Evolutionary conservation across 345 rosid genomes (phyloP).

Genomic region (Carallia brachiata): DNA sequence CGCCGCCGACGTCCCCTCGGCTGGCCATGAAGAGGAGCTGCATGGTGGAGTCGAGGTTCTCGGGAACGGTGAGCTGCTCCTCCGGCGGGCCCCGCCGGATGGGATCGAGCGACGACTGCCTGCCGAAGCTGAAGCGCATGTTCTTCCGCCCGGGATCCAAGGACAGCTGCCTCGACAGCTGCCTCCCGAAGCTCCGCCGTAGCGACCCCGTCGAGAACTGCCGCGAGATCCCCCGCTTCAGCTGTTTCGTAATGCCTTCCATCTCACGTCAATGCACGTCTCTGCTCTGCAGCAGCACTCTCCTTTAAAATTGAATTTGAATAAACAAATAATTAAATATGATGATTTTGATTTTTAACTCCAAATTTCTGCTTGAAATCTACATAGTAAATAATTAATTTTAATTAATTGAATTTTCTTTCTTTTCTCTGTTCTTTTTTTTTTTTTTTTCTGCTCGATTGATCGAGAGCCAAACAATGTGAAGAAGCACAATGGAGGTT

Average conservation of each 20-base stretch:
- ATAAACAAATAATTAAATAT: no score
- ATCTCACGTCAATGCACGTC: conserved; percentile 17
- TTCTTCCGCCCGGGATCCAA: conserved; percentile 74
- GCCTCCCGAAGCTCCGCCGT: conserved; percentile 47
- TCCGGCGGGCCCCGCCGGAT: conserved; percentile 51
- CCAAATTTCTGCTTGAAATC: no score
- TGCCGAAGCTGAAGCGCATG: conserved; percentile 73
- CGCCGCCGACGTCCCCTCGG: conserved; percentile 69
- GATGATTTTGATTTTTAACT: no score
- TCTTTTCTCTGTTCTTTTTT: not conserved
- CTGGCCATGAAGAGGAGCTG: conserved; percentile 86
- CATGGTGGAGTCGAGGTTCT: conserved; percentile 90
- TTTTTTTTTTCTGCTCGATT: not conserved
- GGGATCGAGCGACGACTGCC: conserved; percentile 86
- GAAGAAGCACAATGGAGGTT: not conserved
- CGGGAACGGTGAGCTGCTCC: conserved; percentile 65
- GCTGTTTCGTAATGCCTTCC: conserved; percentile 56
- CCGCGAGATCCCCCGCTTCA: conserved; percentile 75
- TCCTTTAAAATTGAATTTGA: no score
- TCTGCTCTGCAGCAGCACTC: no score
- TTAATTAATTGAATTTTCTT: no score
- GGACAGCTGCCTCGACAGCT: conserved; percentile 62
- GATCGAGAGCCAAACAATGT: conserved; percentile 9
- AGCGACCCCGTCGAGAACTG: conserved; percentile 81
- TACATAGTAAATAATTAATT: not conserved